These are phyloP conservation scores for Nematocida minor DNA, from an alignment of 371 early-diverging fungal species.

Conservation along the genomic window DNA sequence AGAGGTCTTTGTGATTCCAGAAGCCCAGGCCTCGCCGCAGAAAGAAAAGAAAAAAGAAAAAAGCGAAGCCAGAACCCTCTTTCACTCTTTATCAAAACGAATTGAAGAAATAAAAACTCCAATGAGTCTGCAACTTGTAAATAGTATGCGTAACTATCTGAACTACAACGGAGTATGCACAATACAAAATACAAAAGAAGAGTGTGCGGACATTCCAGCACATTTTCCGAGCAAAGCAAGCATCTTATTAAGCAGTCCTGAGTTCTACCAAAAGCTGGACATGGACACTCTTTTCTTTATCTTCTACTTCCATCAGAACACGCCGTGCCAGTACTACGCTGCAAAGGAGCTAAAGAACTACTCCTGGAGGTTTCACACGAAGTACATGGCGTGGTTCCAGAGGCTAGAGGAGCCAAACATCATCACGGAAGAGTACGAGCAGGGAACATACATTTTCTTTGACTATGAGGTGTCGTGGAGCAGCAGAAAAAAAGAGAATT, in stretches of 20 bases:
- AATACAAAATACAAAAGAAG: neutral
- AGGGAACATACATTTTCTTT: slow-evolving; percentile 93
- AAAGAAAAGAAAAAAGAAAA: neutral
- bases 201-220: slow-evolving; percentile 24
- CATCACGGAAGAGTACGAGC: slow-evolving; percentile 91
- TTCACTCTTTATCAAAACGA: neutral
- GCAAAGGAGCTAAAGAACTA: slow-evolving; percentile 87
- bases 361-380: slow-evolving; percentile 95
- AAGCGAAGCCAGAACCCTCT: neutral
- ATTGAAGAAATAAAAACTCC: slow-evolving; percentile 14
- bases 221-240: slow-evolving; percentile 56
- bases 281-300: slow-evolving; percentile 92
- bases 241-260: slow-evolving; percentile 55
- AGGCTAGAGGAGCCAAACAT: slow-evolving; percentile 88
- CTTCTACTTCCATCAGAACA: slow-evolving; percentile 90
- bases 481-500: slow-evolving; percentile 87
- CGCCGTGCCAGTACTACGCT: slow-evolving; percentile 87
- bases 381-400: slow-evolving; percentile 95
- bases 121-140: neutral
- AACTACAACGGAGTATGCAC: slow-evolving; percentile 14
- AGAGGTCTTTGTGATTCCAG: neutral
- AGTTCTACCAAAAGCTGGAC: slow-evolving; percentile 72
- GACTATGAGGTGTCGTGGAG: slow-evolving; percentile 95
- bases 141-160: slow-evolving; percentile 22
- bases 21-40: neutral